Conservation (phyloP, 2,329 filamentous ascomycete genomes). For the Nemania diffusa region DNA sequence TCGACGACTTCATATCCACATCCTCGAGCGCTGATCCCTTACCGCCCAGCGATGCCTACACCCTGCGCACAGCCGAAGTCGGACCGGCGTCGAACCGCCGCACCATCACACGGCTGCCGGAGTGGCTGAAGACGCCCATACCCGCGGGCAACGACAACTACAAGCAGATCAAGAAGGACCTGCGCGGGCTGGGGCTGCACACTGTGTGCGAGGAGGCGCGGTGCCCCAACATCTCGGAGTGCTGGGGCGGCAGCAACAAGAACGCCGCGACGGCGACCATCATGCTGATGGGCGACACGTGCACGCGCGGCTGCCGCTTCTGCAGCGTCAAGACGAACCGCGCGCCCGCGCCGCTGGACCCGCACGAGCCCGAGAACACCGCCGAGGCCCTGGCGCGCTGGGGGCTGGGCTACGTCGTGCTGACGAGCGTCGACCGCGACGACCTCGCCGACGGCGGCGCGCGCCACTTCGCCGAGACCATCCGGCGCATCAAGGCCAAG, state of each 20-base stretch:
- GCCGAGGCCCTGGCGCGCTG: slow-evolving; percentile 92
- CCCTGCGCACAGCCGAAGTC: slow-evolving; percentile 70
- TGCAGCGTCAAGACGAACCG: slow-evolving; percentile 94
- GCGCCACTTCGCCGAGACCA: slow-evolving; percentile 90
- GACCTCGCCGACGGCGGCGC: slow-evolving; percentile 91
- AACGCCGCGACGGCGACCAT: slow-evolving; percentile 94
- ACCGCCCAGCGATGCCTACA: slow-evolving; percentile 65
- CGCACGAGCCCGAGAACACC: slow-evolving; percentile 96
- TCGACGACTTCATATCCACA: slow-evolving; percentile 66
- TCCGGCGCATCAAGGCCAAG: slow-evolving; percentile 91
- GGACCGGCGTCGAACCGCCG: slow-evolving; percentile 70
- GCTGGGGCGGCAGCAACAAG: slow-evolving; percentile 93
- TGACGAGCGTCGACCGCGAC: slow-evolving; percentile 94
- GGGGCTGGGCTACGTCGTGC: slow-evolving; percentile 94
- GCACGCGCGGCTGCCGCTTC: slow-evolving; percentile 94
- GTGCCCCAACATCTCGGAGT: slow-evolving; percentile 97
- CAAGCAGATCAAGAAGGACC: slow-evolving; percentile 93
- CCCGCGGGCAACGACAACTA: slow-evolving; percentile 83
- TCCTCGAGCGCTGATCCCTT: slow-evolving; percentile 57
- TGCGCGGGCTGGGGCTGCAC: slow-evolving; percentile 88
- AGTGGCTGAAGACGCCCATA: slow-evolving; percentile 97
- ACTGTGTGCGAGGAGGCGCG: slow-evolving; percentile 98
- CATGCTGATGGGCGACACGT: slow-evolving; percentile 99
- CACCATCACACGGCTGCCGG: slow-evolving; percentile 79
- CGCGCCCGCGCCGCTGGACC: slow-evolving; percentile 81